Conservation (phyloP, 139 green algal species). For the Micromonas commoda region DNA sequence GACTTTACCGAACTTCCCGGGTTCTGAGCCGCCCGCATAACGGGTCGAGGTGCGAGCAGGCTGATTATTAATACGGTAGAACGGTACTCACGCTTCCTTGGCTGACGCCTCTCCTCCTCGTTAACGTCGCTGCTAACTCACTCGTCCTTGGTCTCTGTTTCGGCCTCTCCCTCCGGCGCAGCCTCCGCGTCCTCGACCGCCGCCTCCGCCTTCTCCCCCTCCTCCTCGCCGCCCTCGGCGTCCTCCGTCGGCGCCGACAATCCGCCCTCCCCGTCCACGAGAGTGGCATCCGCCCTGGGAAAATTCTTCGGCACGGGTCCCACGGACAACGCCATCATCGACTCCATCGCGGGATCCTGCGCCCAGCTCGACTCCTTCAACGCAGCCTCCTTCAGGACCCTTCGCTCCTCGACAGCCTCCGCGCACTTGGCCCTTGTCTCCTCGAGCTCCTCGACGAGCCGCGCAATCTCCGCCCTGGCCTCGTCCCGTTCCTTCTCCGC, state of each 20-base stretch:
- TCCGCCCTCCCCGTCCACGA: neutral
- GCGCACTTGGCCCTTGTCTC: neutral
- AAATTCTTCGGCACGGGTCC: neutral
- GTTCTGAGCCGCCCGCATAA: slow-evolving; percentile 78
- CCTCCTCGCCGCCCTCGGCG: neutral
- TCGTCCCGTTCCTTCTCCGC: neutral
- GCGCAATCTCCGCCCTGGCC: neutral
- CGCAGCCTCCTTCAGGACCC: neutral
- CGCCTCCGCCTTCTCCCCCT: neutral
- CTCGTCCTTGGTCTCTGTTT: neutral
- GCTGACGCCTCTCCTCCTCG: too few relatives aligned
- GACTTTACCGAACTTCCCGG: slow-evolving; percentile 85
- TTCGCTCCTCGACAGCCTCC: neutral
- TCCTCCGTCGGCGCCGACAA: neutral
- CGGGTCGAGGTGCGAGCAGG: too few relatives aligned
- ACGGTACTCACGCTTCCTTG: too few relatives aligned
- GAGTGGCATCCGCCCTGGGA: neutral
- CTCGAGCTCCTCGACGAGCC: neutral
- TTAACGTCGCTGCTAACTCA: too few relatives aligned
- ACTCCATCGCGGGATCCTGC: neutral
- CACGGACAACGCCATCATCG: neutral
- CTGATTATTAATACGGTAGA: too few relatives aligned
- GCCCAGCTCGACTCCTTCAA: neutral
- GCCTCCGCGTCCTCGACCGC: neutral
- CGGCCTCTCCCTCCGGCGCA: neutral